Base-by-base conservation (phyloP, 495 filamentous ascomycete species). In the Neurospora hispaniola region DNA sequence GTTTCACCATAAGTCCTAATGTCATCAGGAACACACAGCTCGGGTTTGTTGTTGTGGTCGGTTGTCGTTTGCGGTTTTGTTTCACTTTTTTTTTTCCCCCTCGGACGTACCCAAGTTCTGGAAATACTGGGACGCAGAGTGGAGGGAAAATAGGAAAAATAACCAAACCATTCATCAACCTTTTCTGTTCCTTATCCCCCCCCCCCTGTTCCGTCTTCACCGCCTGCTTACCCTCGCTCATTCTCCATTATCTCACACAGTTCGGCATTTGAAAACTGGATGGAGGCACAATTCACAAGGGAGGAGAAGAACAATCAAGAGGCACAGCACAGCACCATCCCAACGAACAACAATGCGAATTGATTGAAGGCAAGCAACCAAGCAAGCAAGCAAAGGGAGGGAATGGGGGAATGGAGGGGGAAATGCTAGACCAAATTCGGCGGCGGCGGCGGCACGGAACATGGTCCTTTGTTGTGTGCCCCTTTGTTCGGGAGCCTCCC, bases 391-490 rank as follows among this genome's bases (percentile, higher is more conserved):
- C 35, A 38, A 38, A 38, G 35, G 4, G 35, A 9, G 38, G 43
- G 43, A 46, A 27, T 27, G 27, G 9, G 43, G 9, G 5, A 46
- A n/a, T 48, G 66, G 40, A 40, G 77, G 40, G 42, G 77, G 74
- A 75, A 74, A 75, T 69, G 69, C 76, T 76, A 70, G 72, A 54
- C 76, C 76, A 74, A 73, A 78, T 83, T 80, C 77, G 78, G 81
- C 75, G 48, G 12, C 35, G 35, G 27, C 35, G 35, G 35, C 35
- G 35, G 35, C 35, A 2, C 35, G 35, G 76, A 75, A 80, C 81
- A 83, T 81, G 79, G 81, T 80, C 42, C 42, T 43, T 43, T 43
- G 42, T 43, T 5, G n/a, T n/a, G n/a, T n/a, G n/a, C n/a, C 16
- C 16, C 82, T 83, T 83, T 84, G 80, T 80, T 41, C n/a, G n/a